Evolutionary conservation across 148 eudicot species (phyloP), one percentile per base, ranked within the genome.

Genomic region (Agrostemma githago): DNA sequence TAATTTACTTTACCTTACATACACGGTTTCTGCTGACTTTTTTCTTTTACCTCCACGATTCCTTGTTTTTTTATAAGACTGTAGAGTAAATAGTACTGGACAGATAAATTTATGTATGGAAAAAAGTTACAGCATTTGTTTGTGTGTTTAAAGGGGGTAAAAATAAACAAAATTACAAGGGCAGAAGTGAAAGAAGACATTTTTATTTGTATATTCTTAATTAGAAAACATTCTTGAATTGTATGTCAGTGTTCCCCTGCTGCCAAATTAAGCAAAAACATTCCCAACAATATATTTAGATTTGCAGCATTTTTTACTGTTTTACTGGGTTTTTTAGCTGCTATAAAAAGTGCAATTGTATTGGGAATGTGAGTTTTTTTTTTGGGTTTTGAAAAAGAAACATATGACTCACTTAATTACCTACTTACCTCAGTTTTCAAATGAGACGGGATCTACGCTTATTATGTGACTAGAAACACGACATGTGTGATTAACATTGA

Each of bases 191-290:
- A 51, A 60, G 9, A 40, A 64, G 66, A 16, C 57, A n/a, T 26
- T 26, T 39, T 75, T n/a, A 71, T 0, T 26, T 26, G 68, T 72
- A 78, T 76, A 20, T 65, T 75, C 62, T 21, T 71, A 70, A 40
- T 39, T 70, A 65, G 64, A 75, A 75, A 80, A 59, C 62, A 66
- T 66, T 71, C 73, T 80, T 71, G 48, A 19, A 76, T 14, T 60
- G 76, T 80, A 19, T 60, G 76, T 80, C 76, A 71, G 83, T 60
- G 21, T 76, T 14, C 72, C 64, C 53, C 38, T 42, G 68, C 38
- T 42, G 68, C 72, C 78, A 20, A 66, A 73, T 74, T 76, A 71
- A 64, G 67, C 8, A 63, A 70, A 34, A 34, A 7, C 39, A 14
- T 6, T 66, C 53, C 40, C 44, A 43, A 42, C 21, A 51, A 60